Evolutionary conservation across 805 yeast species (phyloP).

Genomic region (Henningerozyma blattae): DNA sequence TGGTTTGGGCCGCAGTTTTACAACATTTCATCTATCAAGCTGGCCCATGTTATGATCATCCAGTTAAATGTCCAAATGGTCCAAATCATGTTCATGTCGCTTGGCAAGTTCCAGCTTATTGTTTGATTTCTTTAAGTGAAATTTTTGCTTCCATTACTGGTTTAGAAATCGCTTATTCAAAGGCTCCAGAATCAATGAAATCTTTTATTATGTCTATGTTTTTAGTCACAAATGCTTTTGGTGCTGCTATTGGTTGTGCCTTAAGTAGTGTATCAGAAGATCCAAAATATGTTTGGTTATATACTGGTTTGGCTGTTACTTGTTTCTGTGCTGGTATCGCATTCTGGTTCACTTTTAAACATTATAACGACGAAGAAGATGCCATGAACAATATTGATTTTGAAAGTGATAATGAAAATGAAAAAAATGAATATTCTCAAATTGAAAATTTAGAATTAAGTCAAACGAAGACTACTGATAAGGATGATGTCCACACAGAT

Average conservation of each 20-base stretch:
- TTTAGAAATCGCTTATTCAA: conserved; percentile 71
- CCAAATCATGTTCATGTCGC: conserved; percentile 45
- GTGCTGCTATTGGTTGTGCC: conserved; percentile 67
- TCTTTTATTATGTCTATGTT: conserved; percentile 37
- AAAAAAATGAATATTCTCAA: conserved; percentile 1
- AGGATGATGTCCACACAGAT: no score
- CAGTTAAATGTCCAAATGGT: conserved; percentile 27
- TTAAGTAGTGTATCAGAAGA: conserved; percentile 51
- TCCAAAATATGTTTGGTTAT: conserved; percentile 62
- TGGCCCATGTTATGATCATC: conserved; percentile 62
- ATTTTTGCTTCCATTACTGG: conserved; percentile 73
- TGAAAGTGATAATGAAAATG: conserved; percentile 11
- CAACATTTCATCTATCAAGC: conserved; percentile 56
- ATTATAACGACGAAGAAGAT: conserved; percentile 45
- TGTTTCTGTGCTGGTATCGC: conserved; percentile 46
- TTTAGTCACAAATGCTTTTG: conserved; percentile 61
- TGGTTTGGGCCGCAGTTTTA: conserved; percentile 65
- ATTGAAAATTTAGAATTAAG: conserved; percentile 1
- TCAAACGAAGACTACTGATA: no score
- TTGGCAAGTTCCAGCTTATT: conserved; percentile 51
- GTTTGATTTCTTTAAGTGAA: conserved; percentile 61
- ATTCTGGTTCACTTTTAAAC: conserved; percentile 49
- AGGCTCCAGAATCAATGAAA: conserved; percentile 53
- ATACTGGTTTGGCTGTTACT: conserved; percentile 47
- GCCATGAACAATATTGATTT: conserved; percentile 41